Evolutionary conservation across 2,329 filamentous ascomycete genomes (phyloP), one percentile per base, ranked within the genome.

Genomic region (Stylonectria norvegica): DNA sequence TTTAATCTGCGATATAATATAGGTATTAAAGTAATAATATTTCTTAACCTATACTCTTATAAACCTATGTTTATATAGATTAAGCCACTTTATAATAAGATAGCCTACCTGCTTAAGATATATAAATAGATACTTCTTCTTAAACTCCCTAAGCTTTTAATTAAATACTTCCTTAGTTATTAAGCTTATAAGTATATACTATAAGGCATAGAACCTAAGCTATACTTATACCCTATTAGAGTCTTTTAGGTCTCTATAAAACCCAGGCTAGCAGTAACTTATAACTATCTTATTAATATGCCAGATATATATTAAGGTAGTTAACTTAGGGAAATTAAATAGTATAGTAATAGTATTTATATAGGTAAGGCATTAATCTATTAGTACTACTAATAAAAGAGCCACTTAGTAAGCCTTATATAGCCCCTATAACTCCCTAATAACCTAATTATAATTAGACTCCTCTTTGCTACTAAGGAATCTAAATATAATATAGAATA

Each of bases 51-150:
- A 56, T 11, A 43, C 50, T 29, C 44, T 47, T 2, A 54, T 40
- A 20, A 58, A 32, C 40, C 36, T 56, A 37, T 56, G 32, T 29
- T 56, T 57, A 20, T 45, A 46, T 19, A 31, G 41, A 16, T 48
- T 29, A 20, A 56, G 48, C 55, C 34, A 54, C 4, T 29, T 48
- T 9, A 19, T 30, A 9, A 40, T 48, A 15, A 58, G 36, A 42
- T 58, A 58, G 16, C 31, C 37, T n/a, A 56, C 45, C 25, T 45
- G 28, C 5, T 50, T 33, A 11, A 40, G 22, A 40, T 51, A 35
- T n/a, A 42, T 20, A 17, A 38, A 8, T 25, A 42, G 17, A 33
- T 52, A 58, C 14, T 37, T 34, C 16, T 39, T 15, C 31, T 50
- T 22, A 36, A 53, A 45, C 10, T 48, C 9, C 6, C 40, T 16